Base-by-base conservation (phyloP, 306 rosid genomes). In the Vigna angularis region DNA sequence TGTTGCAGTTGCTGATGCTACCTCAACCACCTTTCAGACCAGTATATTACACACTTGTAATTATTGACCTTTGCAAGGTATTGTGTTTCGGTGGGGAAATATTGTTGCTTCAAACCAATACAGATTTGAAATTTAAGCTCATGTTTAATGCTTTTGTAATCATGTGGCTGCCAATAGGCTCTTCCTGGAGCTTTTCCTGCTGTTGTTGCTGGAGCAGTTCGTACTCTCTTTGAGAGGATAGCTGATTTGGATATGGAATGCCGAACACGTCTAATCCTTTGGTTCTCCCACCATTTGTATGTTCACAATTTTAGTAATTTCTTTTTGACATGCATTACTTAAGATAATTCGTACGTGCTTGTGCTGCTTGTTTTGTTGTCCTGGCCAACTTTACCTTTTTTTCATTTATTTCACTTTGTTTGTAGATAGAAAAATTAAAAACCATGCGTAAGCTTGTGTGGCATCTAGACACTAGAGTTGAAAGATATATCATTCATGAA, bases 181-280 rank as follows among this genome's bases (percentile, higher is more conserved):
- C 99, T 96, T 78, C 99, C 99, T 73, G 99, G 99, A 77, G 99
- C 99, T 66, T 96, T 96, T 85, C 99, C 99, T 49, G 97, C 94
- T 73, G 96, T 96, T 81, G 93, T 96, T 45, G 99, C 99, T 44
- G 99, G 97, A 79, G 99, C 94, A 62, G 99, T 96, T 53, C 98
- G 99, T 70, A 89, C 94, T 71, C 91, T 96, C 67, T 96, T 96
- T 74, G 99, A 93, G 81, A 96, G 85, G 87, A 93, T 96, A 75
- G 93, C 88, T 55, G 97, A 96, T 85, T 78, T 96, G 77, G 99
- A 96, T 79, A 96, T 96, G 98, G 99, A 96, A 83, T 96, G 99
- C 81, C 94, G 97, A 55, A 96, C 88, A 50, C 93, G 99, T 15
- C 91, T 96, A 61, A 90, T 96, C 86, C 98, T 88, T 86, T 96